Evolutionary conservation across 805 yeast genomes (phyloP), one percentile per base, ranked within the genome.

Genomic region (Wickerhamiella shivajii): DNA sequence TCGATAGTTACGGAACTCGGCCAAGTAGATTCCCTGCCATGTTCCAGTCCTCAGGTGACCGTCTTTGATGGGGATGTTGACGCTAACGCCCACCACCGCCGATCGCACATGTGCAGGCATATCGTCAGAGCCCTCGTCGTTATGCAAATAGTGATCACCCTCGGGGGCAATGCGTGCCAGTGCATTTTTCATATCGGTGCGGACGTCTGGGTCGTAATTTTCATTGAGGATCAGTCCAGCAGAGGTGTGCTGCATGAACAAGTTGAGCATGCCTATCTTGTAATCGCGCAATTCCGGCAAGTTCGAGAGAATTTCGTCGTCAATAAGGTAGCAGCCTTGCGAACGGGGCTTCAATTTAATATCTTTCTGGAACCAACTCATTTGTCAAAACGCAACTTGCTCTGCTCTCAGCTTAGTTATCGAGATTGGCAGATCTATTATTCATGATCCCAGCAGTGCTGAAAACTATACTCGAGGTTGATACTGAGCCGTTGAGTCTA

Each of bases 71-170:
- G 92, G 92, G 27, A 79, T 69, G 3, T 69, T 60, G 18, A 79
- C 56, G 3, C 71, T 62, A 6, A 71, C 75, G 13, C 92, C 90
- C 7, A 75, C 64, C 30, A 69, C 33, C 2, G 50, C 38, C 13
- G 77, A 63, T 49, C 77, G 74, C 33, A 74, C 72, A 52, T 79
- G 92, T 1, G 85, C 78, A 2, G 87, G 80, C 84, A 78, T 75
- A 50, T 79, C 92, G 50, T 80, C 92, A 3, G 78, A 49, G 12
- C 64, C 92, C 53, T 79, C 92, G 35, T 76, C 87, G 10, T 66
- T 69, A 50, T 74, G 85, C 29, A 64, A 46, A 44, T 74, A 76
- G 28, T 49, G 44, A 14, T 54, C 62, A 34, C 65, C 66, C 46
- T 78, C 87, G 0, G 92, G 92, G 3, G 69, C 79, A 37, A 78